phyloP scores from a whole-genome alignment of 2,329 filamentous ascomycete genomes.

The Berkeleyomyces basicola region DNA sequence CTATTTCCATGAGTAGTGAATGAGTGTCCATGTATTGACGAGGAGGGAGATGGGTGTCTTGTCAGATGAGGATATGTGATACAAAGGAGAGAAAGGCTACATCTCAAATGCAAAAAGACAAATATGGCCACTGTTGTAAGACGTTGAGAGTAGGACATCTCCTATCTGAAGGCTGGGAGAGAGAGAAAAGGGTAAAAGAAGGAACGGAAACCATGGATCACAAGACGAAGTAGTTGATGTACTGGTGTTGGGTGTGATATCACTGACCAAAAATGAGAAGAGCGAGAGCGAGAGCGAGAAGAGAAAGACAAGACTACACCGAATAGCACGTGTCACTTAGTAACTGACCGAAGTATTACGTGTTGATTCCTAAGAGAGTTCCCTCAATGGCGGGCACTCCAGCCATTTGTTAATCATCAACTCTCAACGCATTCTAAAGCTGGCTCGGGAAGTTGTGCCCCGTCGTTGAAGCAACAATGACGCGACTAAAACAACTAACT shows the following conservation, averaged over 20 bases:
- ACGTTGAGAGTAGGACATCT: background rate
- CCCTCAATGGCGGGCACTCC: background rate
- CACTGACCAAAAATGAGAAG: too few relatives aligned
- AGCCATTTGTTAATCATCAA: background rate
- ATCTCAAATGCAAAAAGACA: background rate
- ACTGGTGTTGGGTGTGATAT: too few relatives aligned
- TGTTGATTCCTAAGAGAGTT: background rate
- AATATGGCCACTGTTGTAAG: background rate
- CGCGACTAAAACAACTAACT: background rate
- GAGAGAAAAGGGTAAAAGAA: background rate
- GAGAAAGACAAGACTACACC: background rate
- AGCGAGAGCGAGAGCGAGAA: conserved; percentile 1
- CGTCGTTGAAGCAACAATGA: background rate
- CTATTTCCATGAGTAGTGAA: background rate
- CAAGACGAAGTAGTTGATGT: too few relatives aligned
- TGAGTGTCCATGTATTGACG: background rate
- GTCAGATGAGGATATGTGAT: background rate
- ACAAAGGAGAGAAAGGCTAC: background rate
- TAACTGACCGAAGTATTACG: too few relatives aligned
- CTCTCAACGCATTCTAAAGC: too few relatives aligned
- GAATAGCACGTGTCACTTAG: background rate
- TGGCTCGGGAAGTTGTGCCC: too few relatives aligned
- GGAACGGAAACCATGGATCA: background rate
- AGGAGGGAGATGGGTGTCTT: background rate
- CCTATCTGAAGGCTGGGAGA: background rate